Evolutionary conservation across 2,329 filamentous ascomycete genomes (phyloP).

Genomic region (Ilyonectria mors-panacis): DNA sequence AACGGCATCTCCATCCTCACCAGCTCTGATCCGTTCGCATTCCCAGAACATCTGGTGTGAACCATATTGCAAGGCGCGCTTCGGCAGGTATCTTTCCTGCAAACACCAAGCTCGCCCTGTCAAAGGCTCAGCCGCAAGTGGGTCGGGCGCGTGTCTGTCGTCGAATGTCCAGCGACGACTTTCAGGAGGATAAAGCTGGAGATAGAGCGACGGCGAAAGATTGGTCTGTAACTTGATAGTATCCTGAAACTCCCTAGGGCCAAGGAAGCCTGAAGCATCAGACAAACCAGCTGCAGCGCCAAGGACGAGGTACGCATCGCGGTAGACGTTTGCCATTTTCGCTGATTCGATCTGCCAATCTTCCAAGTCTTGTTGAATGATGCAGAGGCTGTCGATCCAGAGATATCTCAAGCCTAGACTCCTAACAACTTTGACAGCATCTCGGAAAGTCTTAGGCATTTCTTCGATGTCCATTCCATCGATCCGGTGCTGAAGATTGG

Average conservation of each 20-base stretch:
- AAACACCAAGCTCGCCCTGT: slow-evolving; percentile 23
- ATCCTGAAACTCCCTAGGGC: background rate
- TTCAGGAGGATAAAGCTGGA: background rate
- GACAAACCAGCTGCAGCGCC: slow-evolving; percentile 3
- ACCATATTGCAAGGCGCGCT: slow-evolving; percentile 18
- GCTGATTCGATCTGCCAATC: slow-evolving; percentile 28
- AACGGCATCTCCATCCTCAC: slow-evolving; percentile 3
- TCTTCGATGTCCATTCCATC: background rate
- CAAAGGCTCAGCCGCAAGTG: slow-evolving; percentile 11
- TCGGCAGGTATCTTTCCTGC: slow-evolving; percentile 20
- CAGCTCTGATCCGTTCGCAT: slow-evolving; percentile 12
- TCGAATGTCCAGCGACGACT: slow-evolving; percentile 3
- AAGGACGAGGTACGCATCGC: slow-evolving; percentile 13
- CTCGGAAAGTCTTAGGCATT: slow-evolving; percentile 23
- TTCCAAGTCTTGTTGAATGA: slow-evolving; percentile 22
- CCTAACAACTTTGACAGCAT: slow-evolving; percentile 12
- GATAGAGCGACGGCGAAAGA: background rate
- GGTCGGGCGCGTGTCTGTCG: background rate
- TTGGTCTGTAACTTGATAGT: background rate
- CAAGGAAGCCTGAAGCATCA: slow-evolving; percentile 2
- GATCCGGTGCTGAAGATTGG: background rate
- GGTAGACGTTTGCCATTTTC: slow-evolving; percentile 24
- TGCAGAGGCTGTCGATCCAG: slow-evolving; percentile 29
- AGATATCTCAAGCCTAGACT: slow-evolving; percentile 16
- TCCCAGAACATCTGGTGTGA: slow-evolving; percentile 25